Evolutionary conservation across 495 filamentous ascomycete species (phyloP).

Genomic region (Thermothielavioides terrestris): DNA sequence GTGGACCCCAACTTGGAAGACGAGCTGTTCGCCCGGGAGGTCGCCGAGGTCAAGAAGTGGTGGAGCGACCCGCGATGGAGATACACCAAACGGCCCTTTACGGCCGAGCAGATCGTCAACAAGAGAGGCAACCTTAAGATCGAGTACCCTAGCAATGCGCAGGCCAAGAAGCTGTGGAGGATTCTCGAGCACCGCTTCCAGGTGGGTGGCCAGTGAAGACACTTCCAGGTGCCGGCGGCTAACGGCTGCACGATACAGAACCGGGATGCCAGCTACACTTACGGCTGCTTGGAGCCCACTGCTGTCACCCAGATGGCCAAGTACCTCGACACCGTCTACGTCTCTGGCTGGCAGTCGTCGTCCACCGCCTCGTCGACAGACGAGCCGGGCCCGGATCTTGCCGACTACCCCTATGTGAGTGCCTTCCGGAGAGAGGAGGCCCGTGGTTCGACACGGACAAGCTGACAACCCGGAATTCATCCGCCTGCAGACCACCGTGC

Average conservation of each 20-base stretch:
- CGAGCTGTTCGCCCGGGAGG: constrained; percentile 67
- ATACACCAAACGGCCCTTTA: constrained; percentile 86
- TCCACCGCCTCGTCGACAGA: constrained; percentile 90
- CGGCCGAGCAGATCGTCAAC: constrained; percentile 90
- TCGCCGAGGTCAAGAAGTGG: constrained; percentile 83
- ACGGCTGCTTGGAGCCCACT: constrained; percentile 93
- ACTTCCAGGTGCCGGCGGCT: neutral
- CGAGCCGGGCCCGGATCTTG: constrained; percentile 94
- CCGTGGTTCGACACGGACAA: too few relatives aligned
- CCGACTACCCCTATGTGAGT: constrained; percentile 92
- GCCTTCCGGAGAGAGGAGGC: neutral
- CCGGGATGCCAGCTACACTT: constrained; percentile 81
- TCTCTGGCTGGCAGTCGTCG: constrained; percentile 97
- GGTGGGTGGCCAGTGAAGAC: constrained; percentile 37
- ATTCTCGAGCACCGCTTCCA: constrained; percentile 79
- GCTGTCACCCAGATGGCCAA: constrained; percentile 99
- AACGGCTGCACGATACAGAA: constrained; percentile 41
- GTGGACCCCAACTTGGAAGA: constrained; percentile 66
- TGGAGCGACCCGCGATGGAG: constrained; percentile 90
- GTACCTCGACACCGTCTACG: constrained; percentile 96
- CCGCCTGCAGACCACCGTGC: constrained; percentile 93
- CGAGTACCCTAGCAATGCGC: constrained; percentile 78
- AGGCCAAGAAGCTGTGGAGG: constrained; percentile 90
- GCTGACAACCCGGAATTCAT: too few relatives aligned
- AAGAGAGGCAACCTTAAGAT: constrained; percentile 91